Percentiles rank a stretch among this genome's conserved stretches.
Evolutionary conservation across 2,329 filamentous ascomycete genomes (phyloP).

Genomic region (Sporothrix brasiliensis): DNA sequence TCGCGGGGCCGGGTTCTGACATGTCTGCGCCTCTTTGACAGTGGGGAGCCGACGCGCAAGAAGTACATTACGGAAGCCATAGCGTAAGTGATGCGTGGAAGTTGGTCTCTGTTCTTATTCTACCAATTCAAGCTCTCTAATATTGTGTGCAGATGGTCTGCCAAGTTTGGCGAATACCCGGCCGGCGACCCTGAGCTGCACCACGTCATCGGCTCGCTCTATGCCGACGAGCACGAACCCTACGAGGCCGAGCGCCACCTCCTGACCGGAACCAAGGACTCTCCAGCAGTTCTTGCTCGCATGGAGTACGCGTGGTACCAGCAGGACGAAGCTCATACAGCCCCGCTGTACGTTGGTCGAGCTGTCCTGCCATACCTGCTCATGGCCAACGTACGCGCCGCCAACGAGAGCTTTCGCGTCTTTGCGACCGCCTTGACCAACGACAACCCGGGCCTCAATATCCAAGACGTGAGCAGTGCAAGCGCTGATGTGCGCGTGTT

Average conservation of each 20-base stretch:
- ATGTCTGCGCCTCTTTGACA: slow-evolving; percentile 76
- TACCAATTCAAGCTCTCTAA: neutral
- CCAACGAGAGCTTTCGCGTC: slow-evolving; percentile 77
- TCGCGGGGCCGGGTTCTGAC: slow-evolving; percentile 76
- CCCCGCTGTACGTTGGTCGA: slow-evolving; percentile 81
- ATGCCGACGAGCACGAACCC: slow-evolving; percentile 88
- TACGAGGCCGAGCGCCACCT: slow-evolving; percentile 95
- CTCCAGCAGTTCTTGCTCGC: slow-evolving; percentile 74
- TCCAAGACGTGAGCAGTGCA: slow-evolving; percentile 78
- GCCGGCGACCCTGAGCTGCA: slow-evolving; percentile 93
- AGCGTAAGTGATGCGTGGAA: slow-evolving; percentile 53
- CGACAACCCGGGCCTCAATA: slow-evolving; percentile 61
- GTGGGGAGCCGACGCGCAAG: slow-evolving; percentile 87
- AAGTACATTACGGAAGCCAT: slow-evolving; percentile 87
- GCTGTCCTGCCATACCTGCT: slow-evolving; percentile 90
- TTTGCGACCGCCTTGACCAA: slow-evolving; percentile 69
- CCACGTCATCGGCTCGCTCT: slow-evolving; percentile 84
- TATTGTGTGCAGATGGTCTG: slow-evolving; percentile 67
- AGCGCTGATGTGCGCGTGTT: slow-evolving; percentile 78
- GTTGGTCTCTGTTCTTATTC: neutral
- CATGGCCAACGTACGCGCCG: slow-evolving; percentile 85
- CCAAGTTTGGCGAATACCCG: slow-evolving; percentile 81
- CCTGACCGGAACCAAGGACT: slow-evolving; percentile 84
- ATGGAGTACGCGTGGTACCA: slow-evolving; percentile 95
- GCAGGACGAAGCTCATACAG: slow-evolving; percentile 83